Evolutionary conservation across 2,329 filamentous ascomycete species (phyloP), one percentile per base, ranked within the genome.

Genomic region (Nothophoma quercina): DNA sequence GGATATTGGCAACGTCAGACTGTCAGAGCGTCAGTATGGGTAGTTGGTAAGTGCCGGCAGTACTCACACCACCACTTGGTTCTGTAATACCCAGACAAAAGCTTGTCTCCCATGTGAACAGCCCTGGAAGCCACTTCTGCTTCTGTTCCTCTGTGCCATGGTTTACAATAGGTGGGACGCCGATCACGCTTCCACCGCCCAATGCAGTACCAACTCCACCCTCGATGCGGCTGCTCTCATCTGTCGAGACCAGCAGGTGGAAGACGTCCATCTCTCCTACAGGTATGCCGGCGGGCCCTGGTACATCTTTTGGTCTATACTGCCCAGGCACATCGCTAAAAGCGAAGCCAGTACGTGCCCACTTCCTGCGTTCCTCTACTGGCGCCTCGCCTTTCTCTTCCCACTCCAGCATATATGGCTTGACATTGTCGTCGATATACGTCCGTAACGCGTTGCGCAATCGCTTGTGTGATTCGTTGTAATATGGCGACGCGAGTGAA

Each of bases 81-180:
- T 89, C 86, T 2, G 86, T 88, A 52, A 88, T 84, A 2, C 84
- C 85, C 9, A 88, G 72, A 63, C 84, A 88, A 63, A 88, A 87
- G 46, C 81, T 80, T 5, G 84, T 83, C 49, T 83, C 78, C 57
- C 85, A 84, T 7, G 71, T 78, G 34, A 86, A 85, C 25, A 88
- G 75, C 0, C 79, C 80, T 0, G 84, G 84, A 9, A 88, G 73
- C 79, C 83, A 89, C 34, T 77, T 77, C 15, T 65, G 70, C 67
- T 85, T 85, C 71, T 88, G 86, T 64, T 80, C 80, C 25, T 79
- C 72, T 0, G 79, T 88, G 1, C 87, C 87, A 61, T 85, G 84
- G 40, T 83, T 78, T n/a, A 87, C 78, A 36, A 89, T 77, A 0
- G 87, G 87, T 5, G 87, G 86, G 21, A 80, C 80, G 0, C 87